Base-by-base conservation (phyloP, 495 filamentous ascomycete species). In the Neurospora sp. region DNA sequence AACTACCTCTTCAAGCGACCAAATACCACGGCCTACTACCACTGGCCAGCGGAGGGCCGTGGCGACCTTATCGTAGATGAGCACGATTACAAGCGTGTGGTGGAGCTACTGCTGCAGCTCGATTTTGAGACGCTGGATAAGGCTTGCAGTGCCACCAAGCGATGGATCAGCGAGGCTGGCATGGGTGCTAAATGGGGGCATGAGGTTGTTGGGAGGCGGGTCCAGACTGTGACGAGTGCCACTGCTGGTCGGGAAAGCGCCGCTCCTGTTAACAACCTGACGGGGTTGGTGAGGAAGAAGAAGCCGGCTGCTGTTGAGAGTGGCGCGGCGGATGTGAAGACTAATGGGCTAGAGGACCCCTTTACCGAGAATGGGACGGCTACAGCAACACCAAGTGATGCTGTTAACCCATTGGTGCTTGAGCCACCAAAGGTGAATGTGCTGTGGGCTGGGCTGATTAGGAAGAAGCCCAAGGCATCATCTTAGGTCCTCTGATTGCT, bases 101-200 rank as follows among this genome's bases (percentile, higher is more conserved):
- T 89, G 71, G 91, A 96, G 75, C 82, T 93, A 41, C 84, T 99
- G 2, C 86, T 97, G n/a, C 88, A 91, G 35, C 87, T 94, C 16
- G 93, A 98, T 79, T 98, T 98, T 81, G 89, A 89, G 12, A 90
- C 89, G 42, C 75, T 90, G 35, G 85, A 89, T 4, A 86, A 91
- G n/a, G 91, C 93, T 6, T 81, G 82, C 16, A 82, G 84, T 31
- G 93, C 92, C 77, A 94, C 93, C 11, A 83, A 80, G 71, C 87
- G 89, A 48, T 98, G 94, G 91, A 85, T 92, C 27, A 87, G 88
- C 68, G 79, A 86, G 77, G 77, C 81, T 35, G 77, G 76, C 38
- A 72, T 76, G 79, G 76, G 81, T 38, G 77, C 80, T 44, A 77
- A 81, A 86, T 78, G 85, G 90, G 77, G 89, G 80, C 84, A 81